A percentile compares a stretch with the other conserved stretches of the same genome.
These are phyloP conservation scores for Heritiera fomes DNA, from an alignment of 345 rosid species.

Conservation along the genomic window DNA sequence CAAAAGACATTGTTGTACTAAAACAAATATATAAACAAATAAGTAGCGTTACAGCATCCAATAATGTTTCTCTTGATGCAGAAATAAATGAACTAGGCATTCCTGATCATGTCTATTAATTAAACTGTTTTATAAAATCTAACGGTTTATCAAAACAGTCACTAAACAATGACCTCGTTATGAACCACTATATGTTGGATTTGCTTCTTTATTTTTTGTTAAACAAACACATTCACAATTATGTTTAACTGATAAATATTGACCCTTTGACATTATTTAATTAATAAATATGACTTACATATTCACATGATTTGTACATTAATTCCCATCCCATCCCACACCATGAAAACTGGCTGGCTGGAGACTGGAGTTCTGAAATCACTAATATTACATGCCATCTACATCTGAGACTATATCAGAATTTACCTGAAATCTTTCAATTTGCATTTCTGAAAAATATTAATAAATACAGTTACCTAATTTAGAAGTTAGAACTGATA, in stretches of 20 bases:
- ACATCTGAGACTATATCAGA: background rate
- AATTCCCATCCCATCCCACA: background rate
- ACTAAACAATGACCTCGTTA: background rate
- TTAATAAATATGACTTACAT: no score
- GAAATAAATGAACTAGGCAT: background rate
- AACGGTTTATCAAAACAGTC: background rate
- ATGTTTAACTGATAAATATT: background rate
- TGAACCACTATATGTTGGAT: background rate
- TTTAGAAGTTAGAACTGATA: background rate
- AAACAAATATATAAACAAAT: no score
- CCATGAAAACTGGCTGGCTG: conserved; percentile 7
- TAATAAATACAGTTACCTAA: background rate
- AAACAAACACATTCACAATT: background rate
- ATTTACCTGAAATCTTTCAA: background rate
- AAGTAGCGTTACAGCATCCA: no score
- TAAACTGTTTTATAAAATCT: background rate
- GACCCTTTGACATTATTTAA: background rate
- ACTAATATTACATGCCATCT: no score
- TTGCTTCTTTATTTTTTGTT: background rate
- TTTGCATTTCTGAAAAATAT: background rate
- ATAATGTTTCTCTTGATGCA: background rate
- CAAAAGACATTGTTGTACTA: background rate
- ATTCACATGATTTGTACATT: background rate
- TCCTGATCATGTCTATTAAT: background rate
- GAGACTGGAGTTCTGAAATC: background rate